phyloP scores from a whole-genome alignment of 768 basidiomycete genomes.

The Kwoniella sp. region DNA sequence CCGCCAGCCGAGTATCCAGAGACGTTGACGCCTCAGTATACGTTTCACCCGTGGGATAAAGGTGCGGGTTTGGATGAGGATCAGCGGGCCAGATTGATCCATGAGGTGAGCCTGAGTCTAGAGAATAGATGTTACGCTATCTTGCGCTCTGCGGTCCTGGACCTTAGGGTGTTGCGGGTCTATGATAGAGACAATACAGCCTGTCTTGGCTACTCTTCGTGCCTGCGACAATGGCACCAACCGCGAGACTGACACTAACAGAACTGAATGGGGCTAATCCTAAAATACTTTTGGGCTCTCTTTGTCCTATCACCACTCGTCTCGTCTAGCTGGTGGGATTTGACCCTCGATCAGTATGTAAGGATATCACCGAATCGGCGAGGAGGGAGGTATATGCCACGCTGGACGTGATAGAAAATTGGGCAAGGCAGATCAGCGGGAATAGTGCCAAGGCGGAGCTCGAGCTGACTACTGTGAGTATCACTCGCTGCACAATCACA shows the following conservation, averaged over 20 bases:
- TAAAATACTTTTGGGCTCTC: neutral
- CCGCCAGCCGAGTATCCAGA: constrained; percentile 33
- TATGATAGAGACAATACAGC: neutral
- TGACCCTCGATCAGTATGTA: constrained; percentile 78
- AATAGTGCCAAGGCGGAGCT: constrained; percentile 47
- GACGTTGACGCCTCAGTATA: constrained; percentile 43
- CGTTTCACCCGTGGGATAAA: neutral
- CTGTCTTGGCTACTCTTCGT: too few relatives aligned
- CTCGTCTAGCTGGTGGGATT: constrained; percentile 73
- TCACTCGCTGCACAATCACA: neutral
- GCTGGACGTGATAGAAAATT: constrained; percentile 73
- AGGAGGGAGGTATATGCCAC: constrained; percentile 77
- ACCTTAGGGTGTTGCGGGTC: too few relatives aligned
- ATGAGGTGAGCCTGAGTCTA: constrained; percentile 38
- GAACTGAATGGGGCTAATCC: neutral
- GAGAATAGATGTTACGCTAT: too few relatives aligned
- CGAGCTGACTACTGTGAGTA: constrained; percentile 40
- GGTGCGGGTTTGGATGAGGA: constrained; percentile 29
- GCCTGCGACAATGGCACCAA: neutral
- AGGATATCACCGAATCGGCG: constrained; percentile 81
- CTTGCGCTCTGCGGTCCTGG: too few relatives aligned
- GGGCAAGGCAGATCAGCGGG: constrained; percentile 26
- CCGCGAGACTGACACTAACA: neutral
- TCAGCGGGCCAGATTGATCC: constrained; percentile 39
- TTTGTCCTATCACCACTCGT: neutral